Evolutionary conservation across 2,329 filamentous ascomycete species (phyloP), one percentile per base, ranked within the genome.

Genomic region (Berkeleyomyces basicola): DNA sequence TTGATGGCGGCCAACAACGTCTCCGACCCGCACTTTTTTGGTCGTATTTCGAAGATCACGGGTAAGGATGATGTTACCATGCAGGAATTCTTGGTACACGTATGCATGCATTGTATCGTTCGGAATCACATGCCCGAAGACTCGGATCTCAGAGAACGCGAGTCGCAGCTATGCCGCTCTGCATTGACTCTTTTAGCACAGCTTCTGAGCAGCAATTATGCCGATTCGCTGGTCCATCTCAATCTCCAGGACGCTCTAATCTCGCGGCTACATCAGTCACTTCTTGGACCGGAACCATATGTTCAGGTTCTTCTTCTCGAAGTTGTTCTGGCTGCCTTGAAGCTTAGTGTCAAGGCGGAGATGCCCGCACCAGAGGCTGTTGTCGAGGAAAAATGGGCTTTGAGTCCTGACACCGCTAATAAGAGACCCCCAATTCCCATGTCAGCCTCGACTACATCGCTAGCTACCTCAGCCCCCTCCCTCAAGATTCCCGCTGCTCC

Each of bases 261-360:
- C 64, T 82, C 85, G 40, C 81, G 83, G 66, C 78, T 95, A 4
- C 75, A 77, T 37, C 78, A 79, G 68, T 80, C 84, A 14, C 75
- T 90, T 23, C 72, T 78, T 44, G 77, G 79, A 4, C 74, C 81
- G 1, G 87, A 89, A 67, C 80, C 84, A 39, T 84, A 84, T 61
- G 80, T 92, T 0, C 90, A 95, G 69, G 84, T 87, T 11, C 78
- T 90, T 0, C 74, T 96, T 7, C 79, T 96, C 33, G 87, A 91
- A 68, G 84, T 88, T n/a, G 80, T 91, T 2, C 82, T 87, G 68
- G 83, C 84, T 57, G 79, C 86, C 3, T 77, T 96, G 7, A 89
- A 84, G 69, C 78, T 93, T 49, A 76, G 80, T 49, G 78, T 43
- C 23, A 46, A 43, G 23, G 49, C 57, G 3, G 44, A 60, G 9